These are phyloP conservation scores for Endoconidiophora polonica DNA, from an alignment of 2,329 filamentous ascomycete genomes.

Conservation along the genomic window DNA sequence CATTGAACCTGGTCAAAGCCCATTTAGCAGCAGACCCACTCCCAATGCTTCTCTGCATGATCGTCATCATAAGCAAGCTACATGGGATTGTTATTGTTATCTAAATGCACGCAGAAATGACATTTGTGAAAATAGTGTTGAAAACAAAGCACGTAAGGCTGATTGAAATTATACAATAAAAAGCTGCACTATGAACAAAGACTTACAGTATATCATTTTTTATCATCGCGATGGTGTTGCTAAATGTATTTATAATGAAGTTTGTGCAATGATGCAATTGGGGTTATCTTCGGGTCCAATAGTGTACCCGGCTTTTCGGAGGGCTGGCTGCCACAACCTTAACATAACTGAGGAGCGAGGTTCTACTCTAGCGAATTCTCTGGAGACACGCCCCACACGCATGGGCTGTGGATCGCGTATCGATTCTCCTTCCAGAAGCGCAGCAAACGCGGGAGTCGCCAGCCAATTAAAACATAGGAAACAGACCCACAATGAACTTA, in stretches of 20 bases:
- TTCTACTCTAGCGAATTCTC: too few species aligned
- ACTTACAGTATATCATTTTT: neutral
- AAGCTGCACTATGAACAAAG: neutral
- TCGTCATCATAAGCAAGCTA: too few species aligned
- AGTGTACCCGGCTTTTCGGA: neutral
- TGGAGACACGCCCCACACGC: conserved; percentile 5
- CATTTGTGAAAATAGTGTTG: neutral
- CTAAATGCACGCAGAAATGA: neutral
- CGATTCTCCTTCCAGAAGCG: conserved; percentile 10
- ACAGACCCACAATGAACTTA: neutral
- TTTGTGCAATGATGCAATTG: neutral
- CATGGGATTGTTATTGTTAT: neutral
- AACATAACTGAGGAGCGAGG: neutral
- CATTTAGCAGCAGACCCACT: too few species aligned
- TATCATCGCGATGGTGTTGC: too few species aligned
- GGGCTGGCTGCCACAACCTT: neutral
- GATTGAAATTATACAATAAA: neutral
- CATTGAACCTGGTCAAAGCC: too few species aligned
- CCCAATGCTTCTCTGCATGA: too few species aligned
- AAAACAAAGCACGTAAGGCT: neutral
- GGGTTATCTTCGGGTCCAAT: conserved; percentile 7
- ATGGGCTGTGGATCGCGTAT: conserved; percentile 6
- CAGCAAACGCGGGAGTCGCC: conserved; percentile 7
- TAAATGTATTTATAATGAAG: too few species aligned
- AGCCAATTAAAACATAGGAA: conserved; percentile 4